Evolutionary conservation across 2,329 filamentous ascomycete genomes (phyloP).

Genomic region (Podosphaera fusca): DNA sequence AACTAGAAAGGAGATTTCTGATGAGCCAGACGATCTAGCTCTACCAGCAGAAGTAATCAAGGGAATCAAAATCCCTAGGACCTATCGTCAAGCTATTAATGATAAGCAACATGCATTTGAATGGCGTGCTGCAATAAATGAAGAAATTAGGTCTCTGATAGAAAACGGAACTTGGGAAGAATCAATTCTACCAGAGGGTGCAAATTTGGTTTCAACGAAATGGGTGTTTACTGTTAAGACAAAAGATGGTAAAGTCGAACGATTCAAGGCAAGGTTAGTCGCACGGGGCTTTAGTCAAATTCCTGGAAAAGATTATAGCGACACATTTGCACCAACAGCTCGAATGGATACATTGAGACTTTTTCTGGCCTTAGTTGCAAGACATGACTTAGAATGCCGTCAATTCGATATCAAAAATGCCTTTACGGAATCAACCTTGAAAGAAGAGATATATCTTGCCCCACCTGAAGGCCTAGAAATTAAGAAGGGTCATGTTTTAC

Average conservation of each 20-base stretch:
- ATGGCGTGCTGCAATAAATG: no score
- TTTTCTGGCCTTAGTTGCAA: not conserved
- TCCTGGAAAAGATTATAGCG: not conserved
- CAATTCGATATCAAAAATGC: not conserved
- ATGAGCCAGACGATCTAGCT: no score
- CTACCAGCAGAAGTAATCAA: not conserved
- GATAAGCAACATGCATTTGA: no score
- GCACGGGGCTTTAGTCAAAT: not conserved
- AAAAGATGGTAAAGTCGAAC: not conserved
- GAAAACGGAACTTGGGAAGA: no score
- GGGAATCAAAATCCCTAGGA: not conserved
- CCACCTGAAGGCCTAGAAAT: no score
- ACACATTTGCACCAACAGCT: not conserved
- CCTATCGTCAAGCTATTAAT: not conserved
- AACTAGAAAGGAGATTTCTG: no score
- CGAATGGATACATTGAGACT: not conserved
- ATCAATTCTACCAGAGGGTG: no score
- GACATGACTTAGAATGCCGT: not conserved
- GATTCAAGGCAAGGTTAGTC: not conserved
- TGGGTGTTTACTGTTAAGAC: no score
- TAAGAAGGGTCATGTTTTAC: no score
- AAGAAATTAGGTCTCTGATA: no score
- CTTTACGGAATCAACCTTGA: not conserved
- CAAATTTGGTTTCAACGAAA: no score
- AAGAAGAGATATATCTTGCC: no score